A percentile compares a stretch with the other conserved stretches of the same genome.
phyloP scores from a whole-genome alignment of 2,329 filamentous ascomycete genomes.

The Neodidymelliopsis sp. region DNA sequence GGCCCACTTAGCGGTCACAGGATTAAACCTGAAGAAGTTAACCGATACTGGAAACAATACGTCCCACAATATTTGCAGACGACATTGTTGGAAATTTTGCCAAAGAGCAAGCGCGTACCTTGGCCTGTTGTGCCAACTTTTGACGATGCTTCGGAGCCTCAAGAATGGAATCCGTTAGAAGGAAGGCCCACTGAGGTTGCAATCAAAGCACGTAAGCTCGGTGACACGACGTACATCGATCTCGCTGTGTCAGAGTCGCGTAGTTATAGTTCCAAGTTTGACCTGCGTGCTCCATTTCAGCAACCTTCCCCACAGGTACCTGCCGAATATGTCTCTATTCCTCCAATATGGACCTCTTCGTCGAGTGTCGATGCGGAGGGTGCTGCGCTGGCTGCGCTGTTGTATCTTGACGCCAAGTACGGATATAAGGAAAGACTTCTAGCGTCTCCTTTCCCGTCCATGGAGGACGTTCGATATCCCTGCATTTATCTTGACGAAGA shows the following conservation, averaged over 20 bases:
- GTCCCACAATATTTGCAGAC: not conserved
- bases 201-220: constrained; percentile 21
- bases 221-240: constrained; percentile 34
- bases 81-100: not conserved
- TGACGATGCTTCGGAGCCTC: constrained; percentile 19
- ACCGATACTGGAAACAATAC: constrained; percentile 35
- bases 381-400: constrained; percentile 42
- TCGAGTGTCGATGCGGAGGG: constrained; percentile 15
- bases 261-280: not conserved
- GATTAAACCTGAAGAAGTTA: constrained; percentile 40
- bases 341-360: not conserved
- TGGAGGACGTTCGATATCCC: constrained; percentile 39
- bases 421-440: constrained; percentile 30
- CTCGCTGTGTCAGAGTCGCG: constrained; percentile 15
- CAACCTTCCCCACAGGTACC: constrained; percentile 3
- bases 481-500: constrained; percentile 44
- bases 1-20: constrained; percentile 34
- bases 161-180: constrained; percentile 40
- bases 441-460: constrained; percentile 32
- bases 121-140: constrained; percentile 30
- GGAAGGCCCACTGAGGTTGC: constrained; percentile 6
- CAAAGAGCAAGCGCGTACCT: not conserved
- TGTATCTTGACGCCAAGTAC: constrained; percentile 41
- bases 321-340: not conserved
- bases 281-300: not conserved